phyloP scores from a whole-genome alignment of 352 stramenopile species.

The Pythium sp. region DNA sequence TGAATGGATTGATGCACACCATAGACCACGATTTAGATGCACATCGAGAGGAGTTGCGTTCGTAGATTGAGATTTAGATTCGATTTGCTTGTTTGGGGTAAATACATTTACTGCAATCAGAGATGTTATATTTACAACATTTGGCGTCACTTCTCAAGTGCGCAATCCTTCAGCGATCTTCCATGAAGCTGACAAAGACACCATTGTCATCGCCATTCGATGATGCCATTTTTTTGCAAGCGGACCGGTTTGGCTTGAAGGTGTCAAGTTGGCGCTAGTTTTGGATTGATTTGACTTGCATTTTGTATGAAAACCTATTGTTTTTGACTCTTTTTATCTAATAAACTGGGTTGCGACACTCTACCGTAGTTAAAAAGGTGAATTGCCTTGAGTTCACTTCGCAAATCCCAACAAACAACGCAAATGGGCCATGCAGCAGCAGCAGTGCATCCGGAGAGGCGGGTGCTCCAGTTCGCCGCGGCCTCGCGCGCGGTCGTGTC shows the following conservation, averaged over 20 bases:
- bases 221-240: too few relatives aligned
- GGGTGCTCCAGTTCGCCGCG: conserved; percentile 48
- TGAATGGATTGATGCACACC: neutral
- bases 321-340: neutral
- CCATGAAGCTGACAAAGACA: neutral
- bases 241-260: too few relatives aligned
- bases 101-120: neutral
- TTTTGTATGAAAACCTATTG: neutral
- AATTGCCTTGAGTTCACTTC: neutral
- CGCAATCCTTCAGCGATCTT: neutral
- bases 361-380: neutral
- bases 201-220: neutral
- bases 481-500: conserved; percentile 45
- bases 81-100: neutral
- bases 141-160: neutral
- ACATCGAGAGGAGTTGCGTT: neutral
- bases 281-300: neutral
- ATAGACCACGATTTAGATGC: neutral
- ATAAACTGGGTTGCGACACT: neutral
- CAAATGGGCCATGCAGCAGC: neutral
- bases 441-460: conserved; percentile 17
- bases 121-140: too few relatives aligned
- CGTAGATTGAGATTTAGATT: neutral
- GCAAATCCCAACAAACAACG: neutral
- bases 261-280: too few relatives aligned